phyloP scores from a whole-genome alignment of 208 protist genomes.

The Crithidia acanthocephali region DNA sequence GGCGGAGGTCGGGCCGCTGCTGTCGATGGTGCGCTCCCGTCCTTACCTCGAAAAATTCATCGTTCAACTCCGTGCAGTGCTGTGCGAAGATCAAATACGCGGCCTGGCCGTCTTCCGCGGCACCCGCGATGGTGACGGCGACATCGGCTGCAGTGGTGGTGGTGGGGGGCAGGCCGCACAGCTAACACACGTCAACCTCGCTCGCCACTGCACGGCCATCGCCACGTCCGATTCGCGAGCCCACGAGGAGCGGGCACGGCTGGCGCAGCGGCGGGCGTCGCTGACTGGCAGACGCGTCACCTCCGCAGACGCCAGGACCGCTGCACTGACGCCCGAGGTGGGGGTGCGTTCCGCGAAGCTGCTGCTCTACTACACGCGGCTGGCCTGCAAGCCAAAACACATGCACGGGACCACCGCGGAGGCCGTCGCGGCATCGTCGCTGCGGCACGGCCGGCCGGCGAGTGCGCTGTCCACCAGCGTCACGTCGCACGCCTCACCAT shows the following conservation, averaged over 20 bases:
- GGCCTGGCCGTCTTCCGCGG: conserved; percentile 35
- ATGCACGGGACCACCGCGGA: background rate
- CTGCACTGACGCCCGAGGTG: conserved; percentile 6
- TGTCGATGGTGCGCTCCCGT: conserved; percentile 34
- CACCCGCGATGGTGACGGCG: background rate
- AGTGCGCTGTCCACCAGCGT: background rate
- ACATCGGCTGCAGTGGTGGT: too few relatives aligned
- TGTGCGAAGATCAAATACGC: conserved; percentile 84
- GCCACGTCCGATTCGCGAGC: background rate
- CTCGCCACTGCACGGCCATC: conserved; percentile 8
- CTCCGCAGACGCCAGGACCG: background rate
- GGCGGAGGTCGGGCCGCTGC: conserved; percentile 26
- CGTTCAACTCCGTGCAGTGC: conserved; percentile 52
- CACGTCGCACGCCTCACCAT: background rate
- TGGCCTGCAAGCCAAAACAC: conserved; percentile 9
- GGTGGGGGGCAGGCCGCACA: too few relatives aligned
- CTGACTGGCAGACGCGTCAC: background rate
- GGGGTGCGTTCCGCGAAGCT: conserved; percentile 20
- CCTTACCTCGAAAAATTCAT: conserved; percentile 53
- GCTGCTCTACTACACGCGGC: conserved; percentile 27
- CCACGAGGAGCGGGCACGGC: background rate
- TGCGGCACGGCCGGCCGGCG: background rate
- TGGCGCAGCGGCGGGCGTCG: background rate
- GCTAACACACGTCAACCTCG: conserved; percentile 12
- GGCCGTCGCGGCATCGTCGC: background rate